Percentiles rank a stretch among this genome's conserved stretches.
Conservation (phyloP, 2,329 filamentous ascomycete species). For the Daldinia sp. region DNA sequence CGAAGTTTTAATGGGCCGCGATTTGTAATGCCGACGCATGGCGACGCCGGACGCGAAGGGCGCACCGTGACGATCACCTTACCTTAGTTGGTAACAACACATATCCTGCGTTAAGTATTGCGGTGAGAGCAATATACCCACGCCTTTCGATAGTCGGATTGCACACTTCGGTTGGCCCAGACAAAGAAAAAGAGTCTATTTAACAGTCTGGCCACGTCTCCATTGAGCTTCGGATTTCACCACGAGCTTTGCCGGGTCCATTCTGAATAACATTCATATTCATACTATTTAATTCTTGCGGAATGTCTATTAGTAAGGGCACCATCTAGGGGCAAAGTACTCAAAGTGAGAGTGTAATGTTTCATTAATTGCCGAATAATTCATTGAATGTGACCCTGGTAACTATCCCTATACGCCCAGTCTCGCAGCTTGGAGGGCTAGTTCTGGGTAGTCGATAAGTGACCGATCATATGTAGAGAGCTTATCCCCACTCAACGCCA, state of each 20-base stretch:
- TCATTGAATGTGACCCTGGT: not conserved
- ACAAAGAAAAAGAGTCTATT: not conserved
- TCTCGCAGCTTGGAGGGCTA: not conserved
- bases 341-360: not conserved
- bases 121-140: conserved; percentile 21
- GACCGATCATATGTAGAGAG: not conserved
- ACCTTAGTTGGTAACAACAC: conserved; percentile 23
- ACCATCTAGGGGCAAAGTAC: not conserved
- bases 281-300: not conserved
- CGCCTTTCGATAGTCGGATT: not conserved
- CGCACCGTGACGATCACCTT: conserved; percentile 32
- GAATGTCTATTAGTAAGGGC: not conserved
- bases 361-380: not conserved
- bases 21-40: conserved; percentile 33
- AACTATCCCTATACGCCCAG: not conserved
- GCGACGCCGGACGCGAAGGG: conserved; percentile 34
- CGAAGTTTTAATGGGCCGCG: conserved; percentile 30
- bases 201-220: not conserved
- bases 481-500: conserved; percentile 15
- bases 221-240: not conserved
- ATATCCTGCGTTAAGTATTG: conserved; percentile 8
- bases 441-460: not conserved
- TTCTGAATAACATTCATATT: not conserved
- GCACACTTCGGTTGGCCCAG: not conserved
- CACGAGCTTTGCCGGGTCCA: not conserved